Evolutionary conservation across 2,329 filamentous ascomycete species (phyloP).

Genomic region (Venturia carpophila): DNA sequence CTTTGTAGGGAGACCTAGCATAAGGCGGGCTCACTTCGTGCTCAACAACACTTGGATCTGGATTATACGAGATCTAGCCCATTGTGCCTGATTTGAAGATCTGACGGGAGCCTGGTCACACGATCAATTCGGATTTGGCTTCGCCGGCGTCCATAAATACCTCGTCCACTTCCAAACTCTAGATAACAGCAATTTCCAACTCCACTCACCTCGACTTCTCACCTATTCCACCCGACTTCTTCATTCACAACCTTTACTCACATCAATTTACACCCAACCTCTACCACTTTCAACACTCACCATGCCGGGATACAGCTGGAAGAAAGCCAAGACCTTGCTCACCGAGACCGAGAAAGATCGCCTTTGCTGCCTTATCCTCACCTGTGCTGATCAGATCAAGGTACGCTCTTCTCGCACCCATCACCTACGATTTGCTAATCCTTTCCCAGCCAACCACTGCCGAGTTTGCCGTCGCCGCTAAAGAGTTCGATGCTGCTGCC

Average conservation of each 20-base stretch:
- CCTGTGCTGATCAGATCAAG: conserved; percentile 9
- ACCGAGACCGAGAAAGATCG: conserved; percentile 17
- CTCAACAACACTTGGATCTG: conserved; percentile 1
- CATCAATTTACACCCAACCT: not conserved
- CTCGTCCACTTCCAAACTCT: not conserved
- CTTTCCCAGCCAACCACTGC: not conserved
- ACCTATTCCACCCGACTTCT: not conserved
- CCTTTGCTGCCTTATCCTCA: conserved; percentile 10
- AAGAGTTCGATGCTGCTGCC: conserved; percentile 13
- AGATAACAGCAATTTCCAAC: conserved; percentile 8
- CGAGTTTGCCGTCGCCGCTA: conserved; percentile 6
- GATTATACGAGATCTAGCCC: not conserved
- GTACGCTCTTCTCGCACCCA: not conserved
- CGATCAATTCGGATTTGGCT: not conserved
- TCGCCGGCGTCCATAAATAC: conserved; percentile 2
- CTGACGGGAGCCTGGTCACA: conserved; percentile 9
- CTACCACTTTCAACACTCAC: not conserved
- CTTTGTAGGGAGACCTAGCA: not conserved
- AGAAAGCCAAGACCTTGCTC: conserved; percentile 10
- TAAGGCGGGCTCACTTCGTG: not conserved
- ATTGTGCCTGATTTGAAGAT: not conserved
- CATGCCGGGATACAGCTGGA: conserved; percentile 8
- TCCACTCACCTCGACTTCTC: not conserved
- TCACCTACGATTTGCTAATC: not conserved
- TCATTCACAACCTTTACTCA: not conserved